Conservation (phyloP, 2,329 filamentous ascomycete genomes). For the Arthrobotrys iridis region DNA sequence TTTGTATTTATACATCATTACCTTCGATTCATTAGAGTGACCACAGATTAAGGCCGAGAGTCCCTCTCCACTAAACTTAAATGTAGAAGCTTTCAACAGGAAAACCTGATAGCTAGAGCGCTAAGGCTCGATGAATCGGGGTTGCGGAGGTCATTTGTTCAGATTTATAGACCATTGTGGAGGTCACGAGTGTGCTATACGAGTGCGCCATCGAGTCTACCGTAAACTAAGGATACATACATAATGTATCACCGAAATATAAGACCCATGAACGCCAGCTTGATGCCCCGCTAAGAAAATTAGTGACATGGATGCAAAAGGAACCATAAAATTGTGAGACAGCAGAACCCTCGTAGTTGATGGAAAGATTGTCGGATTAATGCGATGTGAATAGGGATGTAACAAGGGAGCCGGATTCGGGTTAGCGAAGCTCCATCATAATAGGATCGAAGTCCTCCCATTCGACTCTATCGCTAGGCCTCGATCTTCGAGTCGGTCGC, state of each 20-base stretch:
- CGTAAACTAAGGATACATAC: neutral
- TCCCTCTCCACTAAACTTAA: too few relatives aligned
- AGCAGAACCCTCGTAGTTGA: constrained; percentile 8
- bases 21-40: too few relatives aligned
- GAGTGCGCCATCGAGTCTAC: neutral
- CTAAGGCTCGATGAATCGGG: too few relatives aligned
- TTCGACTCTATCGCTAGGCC: neutral
- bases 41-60: too few relatives aligned
- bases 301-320: neutral
- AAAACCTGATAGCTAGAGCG: neutral
- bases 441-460: constrained; percentile 31
- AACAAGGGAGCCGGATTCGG: neutral
- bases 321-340: neutral
- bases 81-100: neutral
- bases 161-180: too few relatives aligned
- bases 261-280: neutral
- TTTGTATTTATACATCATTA: neutral
- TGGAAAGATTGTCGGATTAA: neutral
- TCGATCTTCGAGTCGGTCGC: constrained; percentile 6
- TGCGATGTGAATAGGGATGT: neutral
- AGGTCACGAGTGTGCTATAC: neutral
- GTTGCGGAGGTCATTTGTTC: too few relatives aligned
- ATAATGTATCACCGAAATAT: neutral
- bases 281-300: constrained; percentile 6
- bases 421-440: constrained; percentile 43